A percentile compares a stretch with the other conserved stretches of the same genome.
Evolutionary conservation across 805 yeast genomes (phyloP).

Genomic region (Yamadazyma olivae): DNA sequence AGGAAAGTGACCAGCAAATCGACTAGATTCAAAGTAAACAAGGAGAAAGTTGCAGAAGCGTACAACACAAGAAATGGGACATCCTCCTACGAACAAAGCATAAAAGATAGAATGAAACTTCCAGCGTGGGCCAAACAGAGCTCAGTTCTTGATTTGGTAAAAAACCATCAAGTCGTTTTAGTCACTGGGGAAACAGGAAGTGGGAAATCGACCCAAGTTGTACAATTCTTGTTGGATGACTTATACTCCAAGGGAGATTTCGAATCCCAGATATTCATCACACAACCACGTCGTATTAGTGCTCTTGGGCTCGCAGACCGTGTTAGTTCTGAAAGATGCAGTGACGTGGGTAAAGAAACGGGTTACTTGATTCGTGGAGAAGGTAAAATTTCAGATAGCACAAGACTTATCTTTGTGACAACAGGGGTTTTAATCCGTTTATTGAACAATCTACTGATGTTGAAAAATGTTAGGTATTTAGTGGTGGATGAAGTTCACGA

Average conservation of each 20-base stretch:
- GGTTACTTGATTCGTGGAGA: slow-evolving; percentile 94
- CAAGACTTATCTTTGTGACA: slow-evolving; percentile 84
- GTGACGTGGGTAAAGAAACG: slow-evolving; percentile 65
- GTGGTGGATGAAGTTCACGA: slow-evolving; percentile 97
- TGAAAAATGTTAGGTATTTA: slow-evolving; percentile 61
- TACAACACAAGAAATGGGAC: slow-evolving; percentile 22
- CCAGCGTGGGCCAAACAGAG: slow-evolving; percentile 83
- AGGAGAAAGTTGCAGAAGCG: slow-evolving; percentile 14
- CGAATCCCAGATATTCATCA: slow-evolving; percentile 67
- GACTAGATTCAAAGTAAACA: slow-evolving; percentile 13
- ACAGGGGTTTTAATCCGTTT: slow-evolving; percentile 84
- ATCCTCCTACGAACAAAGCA: slow-evolving; percentile 24
- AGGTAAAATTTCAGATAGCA: slow-evolving; percentile 54
- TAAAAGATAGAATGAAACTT: slow-evolving; percentile 45
- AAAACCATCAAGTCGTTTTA: slow-evolving; percentile 60
- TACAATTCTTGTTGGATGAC: slow-evolving; percentile 81
- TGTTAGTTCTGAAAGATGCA: slow-evolving; percentile 78
- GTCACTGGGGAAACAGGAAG: slow-evolving; percentile 98
- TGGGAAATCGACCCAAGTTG: slow-evolving; percentile 93
- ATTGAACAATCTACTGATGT: slow-evolving; percentile 23
- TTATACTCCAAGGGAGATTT: slow-evolving; percentile 48
- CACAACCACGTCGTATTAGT: slow-evolving; percentile 95
- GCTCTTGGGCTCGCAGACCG: slow-evolving; percentile 94
- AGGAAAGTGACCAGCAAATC: slow-evolving; percentile 1
- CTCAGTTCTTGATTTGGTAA: slow-evolving; percentile 54